Conservation (phyloP, 306 rosid species). For the Lotus japonicus region DNA sequence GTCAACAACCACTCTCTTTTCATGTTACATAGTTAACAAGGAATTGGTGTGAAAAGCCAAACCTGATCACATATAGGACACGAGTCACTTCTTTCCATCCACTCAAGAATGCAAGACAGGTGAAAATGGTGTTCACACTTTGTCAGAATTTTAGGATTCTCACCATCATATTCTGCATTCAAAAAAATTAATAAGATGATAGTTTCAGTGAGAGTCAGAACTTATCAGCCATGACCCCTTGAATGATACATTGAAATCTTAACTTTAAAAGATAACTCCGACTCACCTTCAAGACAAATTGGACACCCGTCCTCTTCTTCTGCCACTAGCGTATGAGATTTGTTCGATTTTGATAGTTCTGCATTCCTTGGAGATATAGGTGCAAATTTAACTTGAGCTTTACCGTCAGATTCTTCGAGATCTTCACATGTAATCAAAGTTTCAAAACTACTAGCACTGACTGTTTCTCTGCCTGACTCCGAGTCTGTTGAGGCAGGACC, state of each 20-base stretch:
- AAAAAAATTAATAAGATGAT: background rate
- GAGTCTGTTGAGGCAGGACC: constrained; percentile 44
- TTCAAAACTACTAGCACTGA: constrained; percentile 45
- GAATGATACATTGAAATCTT: no score
- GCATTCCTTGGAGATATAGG: constrained; percentile 35
- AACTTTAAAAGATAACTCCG: background rate
- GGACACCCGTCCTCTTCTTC: constrained; percentile 86
- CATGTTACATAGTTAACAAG: background rate
- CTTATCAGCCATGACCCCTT: background rate
- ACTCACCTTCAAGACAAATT: constrained; percentile 80
- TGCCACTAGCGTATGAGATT: constrained; percentile 16
- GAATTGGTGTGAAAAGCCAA: constrained; percentile 14
- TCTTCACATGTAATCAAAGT: constrained; percentile 47
- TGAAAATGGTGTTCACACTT: constrained; percentile 74
- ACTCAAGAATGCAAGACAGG: constrained; percentile 72
- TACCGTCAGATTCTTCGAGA: constrained; percentile 45
- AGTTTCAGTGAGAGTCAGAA: background rate
- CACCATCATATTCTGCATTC: constrained; percentile 54
- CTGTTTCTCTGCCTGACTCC: constrained; percentile 44
- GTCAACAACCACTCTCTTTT: background rate
- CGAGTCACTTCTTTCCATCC: constrained; percentile 70
- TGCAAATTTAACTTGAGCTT: constrained; percentile 39
- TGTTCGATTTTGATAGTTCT: constrained; percentile 37
- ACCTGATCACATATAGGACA: constrained; percentile 87
- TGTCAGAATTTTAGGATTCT: constrained; percentile 52